Conservation (phyloP, 2,329 filamentous ascomycete species). For the Pseudocercospora fuligena region DNA sequence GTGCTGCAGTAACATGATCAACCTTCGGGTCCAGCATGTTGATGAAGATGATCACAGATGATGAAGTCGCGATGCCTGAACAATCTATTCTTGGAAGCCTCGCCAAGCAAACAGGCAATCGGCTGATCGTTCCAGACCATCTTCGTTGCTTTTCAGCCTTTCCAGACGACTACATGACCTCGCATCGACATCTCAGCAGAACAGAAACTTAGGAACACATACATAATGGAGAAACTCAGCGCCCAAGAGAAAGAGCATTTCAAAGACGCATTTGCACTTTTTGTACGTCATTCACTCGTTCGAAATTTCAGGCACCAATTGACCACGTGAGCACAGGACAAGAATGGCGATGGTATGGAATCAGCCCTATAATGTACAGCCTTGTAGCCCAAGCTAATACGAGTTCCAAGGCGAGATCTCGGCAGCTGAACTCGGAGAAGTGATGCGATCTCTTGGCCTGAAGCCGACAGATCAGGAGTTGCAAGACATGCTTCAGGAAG, state of each 20-base stretch:
- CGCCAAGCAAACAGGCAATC: not conserved
- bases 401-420: slow-evolving; percentile 25
- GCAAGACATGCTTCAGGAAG: slow-evolving; percentile 27
- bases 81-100: not conserved
- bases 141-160: slow-evolving; percentile 2
- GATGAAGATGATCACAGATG: too few relatives aligned
- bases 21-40: too few relatives aligned
- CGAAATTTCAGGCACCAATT: not conserved
- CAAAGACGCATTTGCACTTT: slow-evolving; percentile 22
- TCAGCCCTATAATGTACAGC: not conserved
- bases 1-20: too few relatives aligned
- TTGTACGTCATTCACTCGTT: slow-evolving; percentile 13
- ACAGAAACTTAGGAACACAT: not conserved
- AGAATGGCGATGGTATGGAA: slow-evolving; percentile 26
- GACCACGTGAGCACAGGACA: slow-evolving; percentile 21
- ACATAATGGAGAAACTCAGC: slow-evolving; percentile 18
- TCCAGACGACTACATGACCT: not conserved
- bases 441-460: slow-evolving; percentile 26
- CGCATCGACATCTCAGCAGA: not conserved
- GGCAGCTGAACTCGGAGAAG: slow-evolving; percentile 25
- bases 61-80: not conserved
- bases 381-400: not conserved
- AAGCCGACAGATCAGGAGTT: slow-evolving; percentile 26
- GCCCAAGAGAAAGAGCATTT: slow-evolving; percentile 23
- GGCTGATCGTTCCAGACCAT: not conserved